Evolutionary conservation across 208 protist genomes (phyloP).

Genomic region (Crithidia mellificae): DNA sequence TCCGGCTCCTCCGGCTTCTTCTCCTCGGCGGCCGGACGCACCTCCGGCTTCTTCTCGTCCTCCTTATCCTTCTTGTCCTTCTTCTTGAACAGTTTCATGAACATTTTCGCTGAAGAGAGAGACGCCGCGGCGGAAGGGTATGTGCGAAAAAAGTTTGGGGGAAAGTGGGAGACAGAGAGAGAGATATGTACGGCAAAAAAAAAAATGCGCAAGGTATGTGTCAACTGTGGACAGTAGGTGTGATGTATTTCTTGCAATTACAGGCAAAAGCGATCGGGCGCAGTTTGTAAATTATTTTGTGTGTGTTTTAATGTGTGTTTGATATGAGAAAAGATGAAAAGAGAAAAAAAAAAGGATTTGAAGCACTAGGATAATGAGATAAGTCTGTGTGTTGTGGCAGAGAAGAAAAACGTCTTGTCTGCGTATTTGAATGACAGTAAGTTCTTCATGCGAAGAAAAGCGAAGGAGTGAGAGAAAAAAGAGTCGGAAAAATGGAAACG

Average conservation of each 20-base stretch:
- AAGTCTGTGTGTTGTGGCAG: too few species aligned
- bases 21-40: conserved; percentile 19
- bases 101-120: conserved; percentile 47
- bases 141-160: conserved; percentile 5
- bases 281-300: background rate
- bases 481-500: too few species aligned
- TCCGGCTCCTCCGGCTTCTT: conserved; percentile 25
- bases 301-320: background rate
- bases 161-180: background rate
- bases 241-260: too few species aligned
- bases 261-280: background rate
- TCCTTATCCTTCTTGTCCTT: conserved; percentile 92
- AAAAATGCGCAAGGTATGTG: background rate
- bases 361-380: too few species aligned
- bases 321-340: too few species aligned
- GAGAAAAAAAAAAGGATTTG: too few species aligned
- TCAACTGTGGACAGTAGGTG: too few species aligned
- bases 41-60: conserved; percentile 49
- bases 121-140: background rate
- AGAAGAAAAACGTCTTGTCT: too few species aligned
- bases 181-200: background rate
- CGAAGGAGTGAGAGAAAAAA: too few species aligned
- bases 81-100: conserved; percentile 79
- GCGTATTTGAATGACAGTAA: too few species aligned
- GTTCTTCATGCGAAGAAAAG: too few species aligned